Evolutionary conservation across 495 filamentous ascomycete species (phyloP), one percentile per base, ranked within the genome.

Genomic region (Tetracladium marchalianum): DNA sequence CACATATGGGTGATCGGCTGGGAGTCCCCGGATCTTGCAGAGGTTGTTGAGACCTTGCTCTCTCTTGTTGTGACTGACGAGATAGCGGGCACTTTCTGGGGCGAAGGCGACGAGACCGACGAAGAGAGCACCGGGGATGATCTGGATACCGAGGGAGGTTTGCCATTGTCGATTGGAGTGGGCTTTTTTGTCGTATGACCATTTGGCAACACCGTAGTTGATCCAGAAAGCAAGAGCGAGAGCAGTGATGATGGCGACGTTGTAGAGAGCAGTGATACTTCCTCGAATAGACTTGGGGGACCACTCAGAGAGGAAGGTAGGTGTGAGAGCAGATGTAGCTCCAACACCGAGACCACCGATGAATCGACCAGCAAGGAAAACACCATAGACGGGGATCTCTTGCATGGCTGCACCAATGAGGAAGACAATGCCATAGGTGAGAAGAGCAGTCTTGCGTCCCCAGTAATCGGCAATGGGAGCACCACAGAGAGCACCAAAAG

Each of bases 111-210:
- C 41, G 5, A 49, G 46, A 6, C 27, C 43, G 13, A 54, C 31
- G 27, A 60, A 47, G 12, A 58, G 35, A n/a, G 68, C 41, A 7
- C 72, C 72, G 47, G 80, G 78, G 57, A 80, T 60, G 40, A 81
- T 72, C 55, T 81, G 75, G 58, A 80, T 72, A 13, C 71, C 77
- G 33, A 83, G 66, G 1, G 78, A 76, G 38, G 78, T 77, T 24
- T 78, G 64, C 79, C 79, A 82, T 36, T 36, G 35, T 5, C 73
- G 50, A 7, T 67, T 67, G 10, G 61, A 66, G 7, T 59, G 22
- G 22, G 3, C 7, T 7, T 27, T 27, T 7, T 27, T 27, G 22
- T 27, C 22, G 22, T 27, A 27, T 27, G 22, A 27, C 22, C 22
- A 27, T 7, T 27, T 27, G 7, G 22, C 22, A 27, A 75, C 69